These are phyloP conservation scores for Chrysoporthe deuterocubensis DNA, from an alignment of 2,329 filamentous ascomycete genomes.

Conservation along the genomic window DNA sequence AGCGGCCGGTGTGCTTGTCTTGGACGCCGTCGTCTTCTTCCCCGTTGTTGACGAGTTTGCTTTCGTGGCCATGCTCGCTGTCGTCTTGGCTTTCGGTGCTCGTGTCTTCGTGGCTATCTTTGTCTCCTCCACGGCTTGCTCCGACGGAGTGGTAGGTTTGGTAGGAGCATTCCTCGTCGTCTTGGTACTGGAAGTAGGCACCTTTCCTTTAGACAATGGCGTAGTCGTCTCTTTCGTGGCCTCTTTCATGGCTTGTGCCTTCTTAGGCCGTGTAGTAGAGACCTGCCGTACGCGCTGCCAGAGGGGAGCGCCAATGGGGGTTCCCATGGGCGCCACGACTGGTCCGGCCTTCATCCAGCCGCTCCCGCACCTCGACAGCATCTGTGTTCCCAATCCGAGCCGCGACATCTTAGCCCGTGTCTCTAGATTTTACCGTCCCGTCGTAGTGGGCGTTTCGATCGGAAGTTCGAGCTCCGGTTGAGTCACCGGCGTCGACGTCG, in stretches of 20 bases:
- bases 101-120: conserved; percentile 11
- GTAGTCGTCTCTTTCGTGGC: conserved; percentile 1
- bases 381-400: conserved; percentile 15
- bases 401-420: conserved; percentile 16
- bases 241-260: conserved; percentile 20
- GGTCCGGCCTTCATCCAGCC: conserved; percentile 16
- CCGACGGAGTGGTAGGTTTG: conserved; percentile 8
- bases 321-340: conserved; percentile 1
- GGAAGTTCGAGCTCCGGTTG: neutral
- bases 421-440: neutral
- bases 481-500: neutral
- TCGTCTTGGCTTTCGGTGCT: neutral
- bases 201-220: conserved; percentile 14
- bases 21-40: conserved; percentile 1
- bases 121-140: neutral
- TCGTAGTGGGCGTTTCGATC: neutral
- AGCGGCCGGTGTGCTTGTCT: neutral
- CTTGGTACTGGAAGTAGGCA: conserved; percentile 1
- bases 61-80: neutral
- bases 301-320: neutral
- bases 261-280: conserved; percentile 26
- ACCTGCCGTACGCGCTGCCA: conserved; percentile 18
- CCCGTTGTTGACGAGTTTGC: neutral
- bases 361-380: conserved; percentile 19
- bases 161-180: conserved; percentile 14